Percentiles rank a stretch among this genome's conserved stretches.
phyloP scores from a whole-genome alignment of 495 filamentous ascomycete genomes.

The Chaetomium tenue region DNA sequence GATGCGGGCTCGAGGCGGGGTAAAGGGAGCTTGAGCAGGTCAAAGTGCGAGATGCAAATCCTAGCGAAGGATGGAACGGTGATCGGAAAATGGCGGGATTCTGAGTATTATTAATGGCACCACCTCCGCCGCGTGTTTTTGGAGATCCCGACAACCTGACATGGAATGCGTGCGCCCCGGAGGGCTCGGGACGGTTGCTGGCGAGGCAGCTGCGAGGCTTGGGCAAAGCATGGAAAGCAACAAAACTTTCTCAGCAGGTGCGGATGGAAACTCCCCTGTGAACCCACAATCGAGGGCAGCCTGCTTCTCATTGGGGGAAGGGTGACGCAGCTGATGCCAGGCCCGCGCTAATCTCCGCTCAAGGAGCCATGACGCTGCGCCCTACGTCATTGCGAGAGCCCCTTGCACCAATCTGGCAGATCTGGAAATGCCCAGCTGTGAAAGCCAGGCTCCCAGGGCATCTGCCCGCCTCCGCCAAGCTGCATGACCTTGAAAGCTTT shows the following conservation, averaged over 20 bases:
- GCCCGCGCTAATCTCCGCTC: slow-evolving; percentile 20
- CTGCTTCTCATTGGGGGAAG: slow-evolving; percentile 2
- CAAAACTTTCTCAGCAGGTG: not conserved
- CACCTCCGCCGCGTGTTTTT: not conserved
- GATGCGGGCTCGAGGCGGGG: slow-evolving; percentile 9
- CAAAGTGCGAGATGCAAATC: no score
- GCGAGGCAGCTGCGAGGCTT: no score
- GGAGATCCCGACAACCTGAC: not conserved
- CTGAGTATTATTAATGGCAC: not conserved
- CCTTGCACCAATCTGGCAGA: slow-evolving; percentile 11
- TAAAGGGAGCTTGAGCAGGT: not conserved
- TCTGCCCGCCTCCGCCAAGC: slow-evolving; percentile 14
- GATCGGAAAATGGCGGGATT: not conserved
- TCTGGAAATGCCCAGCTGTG: slow-evolving; percentile 16
- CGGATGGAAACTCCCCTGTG: not conserved
- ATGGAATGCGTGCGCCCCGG: not conserved
- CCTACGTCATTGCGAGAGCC: slow-evolving; percentile 24
- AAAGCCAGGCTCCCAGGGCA: slow-evolving; percentile 14
- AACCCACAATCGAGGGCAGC: not conserved
- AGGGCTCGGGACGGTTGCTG: not conserved
- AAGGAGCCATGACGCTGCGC: slow-evolving; percentile 23
- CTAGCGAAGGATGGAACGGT: not conserved
- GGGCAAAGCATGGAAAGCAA: no score
- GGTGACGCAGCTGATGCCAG: slow-evolving; percentile 17
- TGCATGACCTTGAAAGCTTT: slow-evolving; percentile 10